phyloP scores from a whole-genome alignment of 805 yeast genomes.

The Kockiozyma suomiensis region DNA sequence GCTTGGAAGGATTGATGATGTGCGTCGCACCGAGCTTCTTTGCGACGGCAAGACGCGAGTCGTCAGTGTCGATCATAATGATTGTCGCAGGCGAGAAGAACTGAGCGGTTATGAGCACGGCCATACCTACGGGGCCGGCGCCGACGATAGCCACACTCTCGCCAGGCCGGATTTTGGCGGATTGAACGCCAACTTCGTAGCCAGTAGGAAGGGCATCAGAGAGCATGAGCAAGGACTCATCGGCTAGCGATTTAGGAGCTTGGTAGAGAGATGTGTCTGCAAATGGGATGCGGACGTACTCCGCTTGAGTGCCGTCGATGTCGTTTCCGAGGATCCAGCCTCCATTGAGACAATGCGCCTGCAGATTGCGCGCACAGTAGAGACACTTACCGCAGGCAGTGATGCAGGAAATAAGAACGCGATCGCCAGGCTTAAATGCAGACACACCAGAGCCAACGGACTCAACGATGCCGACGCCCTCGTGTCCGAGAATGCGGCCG shows the following conservation, averaged over 20 bases:
- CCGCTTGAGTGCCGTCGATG: slow-evolving; percentile 64
- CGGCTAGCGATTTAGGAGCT: slow-evolving; percentile 43
- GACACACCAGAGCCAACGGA: slow-evolving; percentile 45
- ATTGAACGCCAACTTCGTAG: slow-evolving; percentile 27
- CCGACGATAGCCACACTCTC: slow-evolving; percentile 29
- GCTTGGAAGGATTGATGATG: slow-evolving; percentile 22
- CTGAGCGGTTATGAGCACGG: slow-evolving; percentile 28
- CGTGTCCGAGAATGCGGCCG: slow-evolving; percentile 55
- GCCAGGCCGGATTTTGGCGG: slow-evolving; percentile 24
- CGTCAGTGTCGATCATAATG: slow-evolving; percentile 32
- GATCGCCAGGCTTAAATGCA: slow-evolving; percentile 50
- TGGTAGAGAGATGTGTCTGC: slow-evolving; percentile 55
- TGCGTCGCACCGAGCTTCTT: slow-evolving; percentile 21
- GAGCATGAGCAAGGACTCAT: slow-evolving; percentile 25
- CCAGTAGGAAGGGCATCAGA: slow-evolving; percentile 34
- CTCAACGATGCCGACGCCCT: slow-evolving; percentile 44
- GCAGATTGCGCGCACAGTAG: slow-evolving; percentile 49
- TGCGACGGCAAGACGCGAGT: slow-evolving; percentile 28
- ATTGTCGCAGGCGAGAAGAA: slow-evolving; percentile 25
- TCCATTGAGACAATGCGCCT: slow-evolving; percentile 28
- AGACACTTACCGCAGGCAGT: slow-evolving; percentile 64
- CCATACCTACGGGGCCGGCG: slow-evolving; percentile 31
- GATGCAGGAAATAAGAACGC: slow-evolving; percentile 53
- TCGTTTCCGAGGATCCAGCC: slow-evolving; percentile 41
- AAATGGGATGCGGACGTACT: slow-evolving; percentile 59